Percentiles rank a stretch among this genome's conserved stretches.
phyloP scores from a whole-genome alignment of 805 yeast genomes.

The Scheffersomyces lignosus region DNA sequence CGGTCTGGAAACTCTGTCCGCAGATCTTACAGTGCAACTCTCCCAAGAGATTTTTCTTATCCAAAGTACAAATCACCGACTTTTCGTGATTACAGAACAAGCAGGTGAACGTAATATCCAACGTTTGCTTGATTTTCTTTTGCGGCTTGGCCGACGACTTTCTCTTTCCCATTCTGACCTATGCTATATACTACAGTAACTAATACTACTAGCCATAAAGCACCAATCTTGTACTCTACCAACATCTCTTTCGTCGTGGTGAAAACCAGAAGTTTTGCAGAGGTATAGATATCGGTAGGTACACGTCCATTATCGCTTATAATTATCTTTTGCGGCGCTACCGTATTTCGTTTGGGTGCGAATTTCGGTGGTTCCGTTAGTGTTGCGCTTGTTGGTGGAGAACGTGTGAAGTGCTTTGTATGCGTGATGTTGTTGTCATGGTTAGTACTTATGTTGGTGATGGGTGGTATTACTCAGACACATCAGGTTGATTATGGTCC shows the following conservation, averaged over 20 bases:
- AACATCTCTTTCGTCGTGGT: too few species aligned
- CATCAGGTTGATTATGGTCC: too few species aligned
- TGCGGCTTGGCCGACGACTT: slow-evolving; percentile 82
- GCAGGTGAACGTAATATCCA: slow-evolving; percentile 85
- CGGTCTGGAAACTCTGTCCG: slow-evolving; percentile 89
- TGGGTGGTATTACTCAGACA: not conserved
- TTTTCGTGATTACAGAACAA: slow-evolving; percentile 94
- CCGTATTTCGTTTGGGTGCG: not conserved
- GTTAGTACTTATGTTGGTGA: not conserved
- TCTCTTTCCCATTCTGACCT: slow-evolving; percentile 71
- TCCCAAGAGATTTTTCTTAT: slow-evolving; percentile 83
- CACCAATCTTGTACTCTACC: too few species aligned
- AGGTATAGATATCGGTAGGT: too few species aligned
- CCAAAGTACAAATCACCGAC: slow-evolving; percentile 84
- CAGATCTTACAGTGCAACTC: slow-evolving; percentile 87
- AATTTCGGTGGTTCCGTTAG: not conserved
- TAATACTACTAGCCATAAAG: too few species aligned
- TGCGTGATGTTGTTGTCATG: slow-evolving; percentile 1
- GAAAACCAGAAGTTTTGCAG: too few species aligned
- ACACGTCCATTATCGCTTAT: too few species aligned
- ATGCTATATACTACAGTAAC: too few species aligned
- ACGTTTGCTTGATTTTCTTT: slow-evolving; percentile 70
- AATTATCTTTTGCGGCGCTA: not conserved
- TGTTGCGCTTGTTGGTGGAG: too few species aligned
- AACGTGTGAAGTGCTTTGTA: too few species aligned